Percentiles rank a stretch among this genome's conserved stretches.
Evolutionary conservation across 805 yeast species (phyloP).

Genomic region (Saturnispora quitensis): DNA sequence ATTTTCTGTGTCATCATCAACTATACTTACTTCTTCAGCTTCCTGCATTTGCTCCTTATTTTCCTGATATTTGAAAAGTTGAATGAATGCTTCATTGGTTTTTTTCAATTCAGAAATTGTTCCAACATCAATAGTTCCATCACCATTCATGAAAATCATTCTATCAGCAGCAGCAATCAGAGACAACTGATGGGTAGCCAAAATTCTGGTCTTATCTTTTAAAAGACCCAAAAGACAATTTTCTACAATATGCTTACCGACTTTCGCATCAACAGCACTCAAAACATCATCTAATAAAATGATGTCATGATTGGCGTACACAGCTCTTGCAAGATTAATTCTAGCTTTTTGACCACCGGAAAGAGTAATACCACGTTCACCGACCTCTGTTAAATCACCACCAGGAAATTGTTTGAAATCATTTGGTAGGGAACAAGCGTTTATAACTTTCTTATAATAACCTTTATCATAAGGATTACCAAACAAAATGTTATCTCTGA

Average conservation of each 20-base stretch:
- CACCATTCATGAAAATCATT: slow-evolving; percentile 58
- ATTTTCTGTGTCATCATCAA: slow-evolving; percentile 14
- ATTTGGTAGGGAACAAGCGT: slow-evolving; percentile 56
- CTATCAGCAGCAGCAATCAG: slow-evolving; percentile 62
- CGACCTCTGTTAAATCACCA: slow-evolving; percentile 73
- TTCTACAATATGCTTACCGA: slow-evolving; percentile 45
- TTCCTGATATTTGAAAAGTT: slow-evolving; percentile 32
- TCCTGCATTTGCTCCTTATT: slow-evolving; percentile 16
- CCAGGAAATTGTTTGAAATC: slow-evolving; percentile 63
- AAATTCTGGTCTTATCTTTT: slow-evolving; percentile 50
- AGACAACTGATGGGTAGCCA: slow-evolving; percentile 81
- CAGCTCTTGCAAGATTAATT: slow-evolving; percentile 59
- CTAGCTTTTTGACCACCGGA: slow-evolving; percentile 92
- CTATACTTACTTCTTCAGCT: slow-evolving; percentile 15
- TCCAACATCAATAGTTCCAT: slow-evolving; percentile 54
- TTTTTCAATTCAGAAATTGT: slow-evolving; percentile 43
- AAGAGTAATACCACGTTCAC: slow-evolving; percentile 76
- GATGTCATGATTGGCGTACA: slow-evolving; percentile 51
- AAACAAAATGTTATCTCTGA: slow-evolving; percentile 64
- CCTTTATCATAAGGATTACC: slow-evolving; percentile 46
- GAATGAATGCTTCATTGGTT: slow-evolving; percentile 29
- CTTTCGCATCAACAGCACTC: slow-evolving; percentile 69
- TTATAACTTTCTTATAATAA: slow-evolving; percentile 45
- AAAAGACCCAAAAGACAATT: slow-evolving; percentile 57
- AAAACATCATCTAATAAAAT: slow-evolving; percentile 56